Conservation (phyloP, 2,329 filamentous ascomycete genomes). For the Davidsoniella eucalypti region DNA sequence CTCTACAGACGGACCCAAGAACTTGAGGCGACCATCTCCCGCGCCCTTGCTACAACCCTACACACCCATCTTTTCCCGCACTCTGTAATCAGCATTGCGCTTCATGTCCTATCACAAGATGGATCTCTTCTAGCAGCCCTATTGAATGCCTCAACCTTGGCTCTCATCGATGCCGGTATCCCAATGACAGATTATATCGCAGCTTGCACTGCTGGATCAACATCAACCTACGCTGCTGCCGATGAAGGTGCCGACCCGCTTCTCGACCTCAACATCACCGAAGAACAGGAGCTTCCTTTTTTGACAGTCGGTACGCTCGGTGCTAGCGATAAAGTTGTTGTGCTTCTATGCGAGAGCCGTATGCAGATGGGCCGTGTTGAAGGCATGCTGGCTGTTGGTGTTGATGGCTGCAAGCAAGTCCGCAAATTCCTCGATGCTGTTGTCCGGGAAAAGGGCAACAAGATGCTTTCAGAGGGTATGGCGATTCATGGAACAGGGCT, state of each 20-base stretch:
- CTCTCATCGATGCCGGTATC: conserved; percentile 84
- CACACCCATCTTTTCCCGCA: conserved; percentile 83
- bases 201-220: conserved; percentile 74
- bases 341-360: conserved; percentile 72
- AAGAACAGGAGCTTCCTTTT: conserved; percentile 78
- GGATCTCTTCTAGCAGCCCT: conserved; percentile 79
- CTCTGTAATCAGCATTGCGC: conserved; percentile 62
- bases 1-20: conserved; percentile 55
- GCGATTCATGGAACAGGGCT: background rate
- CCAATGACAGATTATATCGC: conserved; percentile 88
- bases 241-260: conserved; percentile 60
- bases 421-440: conserved; percentile 65
- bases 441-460: conserved; percentile 52
- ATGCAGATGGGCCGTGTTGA: conserved; percentile 72
- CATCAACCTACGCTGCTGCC: conserved; percentile 45
- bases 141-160: conserved; percentile 80
- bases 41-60: conserved; percentile 59
- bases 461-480: conserved; percentile 30
- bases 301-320: conserved; percentile 73
- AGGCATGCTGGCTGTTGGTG: conserved; percentile 80
- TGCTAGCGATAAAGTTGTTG: conserved; percentile 55
- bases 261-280: conserved; percentile 60
- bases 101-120: conserved; percentile 81
- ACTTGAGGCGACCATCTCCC: conserved; percentile 62
- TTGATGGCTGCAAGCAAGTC: conserved; percentile 83